Percentiles rank a stretch among this genome's conserved stretches.
These are phyloP conservation scores for Stemphylium lycopersici DNA, from an alignment of 2,329 filamentous ascomycete genomes.

Conservation along the genomic window DNA sequence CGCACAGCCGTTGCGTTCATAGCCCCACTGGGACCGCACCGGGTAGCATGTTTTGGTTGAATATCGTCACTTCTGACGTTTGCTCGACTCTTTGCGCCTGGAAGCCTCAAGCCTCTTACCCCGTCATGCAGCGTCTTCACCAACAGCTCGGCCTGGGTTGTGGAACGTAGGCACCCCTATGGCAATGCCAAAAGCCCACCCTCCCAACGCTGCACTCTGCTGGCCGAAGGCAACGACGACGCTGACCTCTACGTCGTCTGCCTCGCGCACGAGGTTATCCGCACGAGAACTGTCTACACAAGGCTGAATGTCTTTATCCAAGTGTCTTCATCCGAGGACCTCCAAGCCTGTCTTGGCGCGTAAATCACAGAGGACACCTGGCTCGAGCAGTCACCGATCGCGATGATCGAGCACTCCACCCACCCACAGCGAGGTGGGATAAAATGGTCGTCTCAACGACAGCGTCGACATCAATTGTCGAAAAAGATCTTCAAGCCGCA, in stretches of 20 bases:
- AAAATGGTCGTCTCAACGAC: neutral
- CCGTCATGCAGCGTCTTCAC: constrained; percentile 6
- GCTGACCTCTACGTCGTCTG: neutral
- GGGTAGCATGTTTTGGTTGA: constrained; percentile 14
- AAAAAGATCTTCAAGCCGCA: constrained; percentile 3
- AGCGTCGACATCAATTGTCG: neutral
- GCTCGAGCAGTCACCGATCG: neutral
- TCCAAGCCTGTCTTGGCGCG: neutral
- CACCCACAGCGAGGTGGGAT: neutral
- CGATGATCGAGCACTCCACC: neutral
- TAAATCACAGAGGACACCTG: neutral
- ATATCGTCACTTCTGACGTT: constrained; percentile 33
- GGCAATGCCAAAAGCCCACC: constrained; percentile 9
- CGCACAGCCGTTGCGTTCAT: constrained; percentile 22
- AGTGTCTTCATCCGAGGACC: neutral
- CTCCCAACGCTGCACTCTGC: neutral
- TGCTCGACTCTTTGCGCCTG: constrained; percentile 4
- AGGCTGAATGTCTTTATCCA: no score
- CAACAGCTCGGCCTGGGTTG: constrained; percentile 1
- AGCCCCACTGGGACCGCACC: constrained; percentile 9
- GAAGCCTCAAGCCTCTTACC: constrained; percentile 21
- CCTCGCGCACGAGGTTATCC: neutral
- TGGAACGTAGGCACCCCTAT: constrained; percentile 25
- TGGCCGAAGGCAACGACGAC: neutral
- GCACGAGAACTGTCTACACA: neutral